Evolutionary conservation across 257 asterid genomes (phyloP).

Genomic region (Plantago elongata): DNA sequence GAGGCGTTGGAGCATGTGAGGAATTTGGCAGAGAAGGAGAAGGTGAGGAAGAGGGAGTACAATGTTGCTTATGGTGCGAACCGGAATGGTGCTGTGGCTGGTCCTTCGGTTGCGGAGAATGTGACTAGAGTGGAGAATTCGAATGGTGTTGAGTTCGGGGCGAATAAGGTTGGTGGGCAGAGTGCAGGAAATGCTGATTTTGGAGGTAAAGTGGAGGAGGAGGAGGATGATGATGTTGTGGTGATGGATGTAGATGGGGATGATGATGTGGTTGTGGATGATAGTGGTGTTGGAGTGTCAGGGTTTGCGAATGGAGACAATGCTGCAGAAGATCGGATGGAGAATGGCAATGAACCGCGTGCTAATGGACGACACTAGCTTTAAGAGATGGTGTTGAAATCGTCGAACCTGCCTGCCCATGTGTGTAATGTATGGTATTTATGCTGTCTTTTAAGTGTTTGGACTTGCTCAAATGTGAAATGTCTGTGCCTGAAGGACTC

Average conservation of each 20-base stretch:
- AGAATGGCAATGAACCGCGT: conserved; percentile 19
- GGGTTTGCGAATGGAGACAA: conserved; percentile 24
- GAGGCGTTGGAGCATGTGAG: conserved; percentile 67
- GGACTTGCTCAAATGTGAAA: background rate
- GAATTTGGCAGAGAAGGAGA: conserved; percentile 46
- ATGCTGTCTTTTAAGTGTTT: conserved; percentile 18
- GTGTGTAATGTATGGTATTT: background rate
- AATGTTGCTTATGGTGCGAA: conserved; percentile 10
- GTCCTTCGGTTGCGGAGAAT: conserved; percentile 16
- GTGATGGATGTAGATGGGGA: conserved; percentile 8
- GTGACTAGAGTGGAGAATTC: conserved; percentile 14
- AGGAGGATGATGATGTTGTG: conserved; percentile 25
- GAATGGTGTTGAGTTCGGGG: conserved; percentile 50
- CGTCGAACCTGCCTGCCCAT: conserved; percentile 6
- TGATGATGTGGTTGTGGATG: conserved; percentile 1
- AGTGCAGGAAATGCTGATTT: conserved; percentile 15
- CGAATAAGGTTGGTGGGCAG: conserved; percentile 19
- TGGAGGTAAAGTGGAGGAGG: conserved; percentile 17
- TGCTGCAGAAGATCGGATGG: conserved; percentile 19
- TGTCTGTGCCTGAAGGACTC: background rate
- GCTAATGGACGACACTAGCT: conserved; percentile 16
- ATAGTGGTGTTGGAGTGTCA: conserved; percentile 1
- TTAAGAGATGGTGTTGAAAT: conserved; percentile 4
- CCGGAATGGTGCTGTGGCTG: conserved; percentile 13
- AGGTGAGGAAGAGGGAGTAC: conserved; percentile 40